phyloP scores from a whole-genome alignment of 345 rosid genomes.

The Salix arbutifolia region DNA sequence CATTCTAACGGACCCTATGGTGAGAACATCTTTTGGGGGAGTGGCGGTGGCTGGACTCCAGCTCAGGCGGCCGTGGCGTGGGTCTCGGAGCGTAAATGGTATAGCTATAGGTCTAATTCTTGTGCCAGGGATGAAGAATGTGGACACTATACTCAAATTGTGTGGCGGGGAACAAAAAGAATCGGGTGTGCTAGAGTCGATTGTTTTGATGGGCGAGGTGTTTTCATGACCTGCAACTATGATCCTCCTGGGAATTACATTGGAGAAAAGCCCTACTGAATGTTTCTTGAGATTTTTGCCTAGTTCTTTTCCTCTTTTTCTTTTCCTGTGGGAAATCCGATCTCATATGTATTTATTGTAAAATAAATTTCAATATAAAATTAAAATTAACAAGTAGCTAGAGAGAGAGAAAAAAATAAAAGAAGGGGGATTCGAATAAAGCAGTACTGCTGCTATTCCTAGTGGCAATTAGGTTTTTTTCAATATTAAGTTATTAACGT shows the following conservation, averaged over 20 bases:
- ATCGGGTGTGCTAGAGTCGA: constrained; percentile 67
- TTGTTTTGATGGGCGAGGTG: constrained; percentile 53
- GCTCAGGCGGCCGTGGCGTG: constrained; percentile 62
- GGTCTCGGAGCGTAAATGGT: constrained; percentile 60
- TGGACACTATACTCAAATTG: constrained; percentile 90
- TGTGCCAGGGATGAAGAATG: constrained; percentile 55
- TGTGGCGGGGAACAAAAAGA: constrained; percentile 58
- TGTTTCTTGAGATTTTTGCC: background rate
- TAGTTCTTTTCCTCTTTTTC: background rate
- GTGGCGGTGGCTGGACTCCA: constrained; percentile 68
- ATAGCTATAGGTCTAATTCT: constrained; percentile 49
- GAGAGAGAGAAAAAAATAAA: too few relatives aligned
- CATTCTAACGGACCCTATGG: constrained; percentile 86
- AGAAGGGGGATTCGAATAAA: too few relatives aligned
- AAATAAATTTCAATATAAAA: background rate
- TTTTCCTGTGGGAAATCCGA: background rate
- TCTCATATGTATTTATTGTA: background rate
- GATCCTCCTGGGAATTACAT: constrained; percentile 93
- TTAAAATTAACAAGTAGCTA: background rate
- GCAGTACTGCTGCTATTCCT: too few relatives aligned
- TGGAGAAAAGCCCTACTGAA: constrained; percentile 82
- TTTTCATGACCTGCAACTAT: constrained; percentile 85
- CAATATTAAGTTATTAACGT: background rate
- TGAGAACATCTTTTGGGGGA: constrained; percentile 95
- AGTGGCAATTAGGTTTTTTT: too few relatives aligned